phyloP scores from a whole-genome alignment of 495 filamentous ascomycete species.

The Evernia prunastri region DNA sequence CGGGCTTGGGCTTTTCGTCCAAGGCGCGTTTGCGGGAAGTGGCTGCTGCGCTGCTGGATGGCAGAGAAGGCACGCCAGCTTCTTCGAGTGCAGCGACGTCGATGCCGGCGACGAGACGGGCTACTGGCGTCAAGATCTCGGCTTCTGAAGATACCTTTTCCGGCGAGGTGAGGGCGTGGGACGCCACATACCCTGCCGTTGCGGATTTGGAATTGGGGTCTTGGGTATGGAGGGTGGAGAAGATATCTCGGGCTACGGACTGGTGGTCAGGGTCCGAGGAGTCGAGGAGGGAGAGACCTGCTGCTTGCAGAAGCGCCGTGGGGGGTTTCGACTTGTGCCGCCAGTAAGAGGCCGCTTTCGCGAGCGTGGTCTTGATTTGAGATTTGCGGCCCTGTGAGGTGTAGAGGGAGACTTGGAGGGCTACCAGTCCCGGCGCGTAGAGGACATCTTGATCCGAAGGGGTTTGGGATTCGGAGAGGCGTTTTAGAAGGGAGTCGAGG shows the following conservation, averaged over 20 bases:
- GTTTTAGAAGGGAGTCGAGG: slow-evolving; percentile 66
- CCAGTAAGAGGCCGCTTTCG: slow-evolving; percentile 83
- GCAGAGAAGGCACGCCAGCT: slow-evolving; percentile 64
- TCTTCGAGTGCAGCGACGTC: slow-evolving; percentile 65
- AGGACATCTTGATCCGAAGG: slow-evolving; percentile 58
- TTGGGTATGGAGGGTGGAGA: slow-evolving; percentile 56
- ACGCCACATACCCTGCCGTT: slow-evolving; percentile 75
- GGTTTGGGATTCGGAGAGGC: slow-evolving; percentile 53
- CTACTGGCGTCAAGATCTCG: slow-evolving; percentile 56
- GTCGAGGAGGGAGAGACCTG: slow-evolving; percentile 70
- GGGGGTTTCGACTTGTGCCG: slow-evolving; percentile 45
- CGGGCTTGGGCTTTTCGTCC: slow-evolving; percentile 41
- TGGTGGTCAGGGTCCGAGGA: slow-evolving; percentile 63
- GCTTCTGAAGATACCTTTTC: slow-evolving; percentile 53
- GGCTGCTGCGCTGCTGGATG: slow-evolving; percentile 34
- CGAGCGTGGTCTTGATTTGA: slow-evolving; percentile 63
- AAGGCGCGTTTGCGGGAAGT: slow-evolving; percentile 52
- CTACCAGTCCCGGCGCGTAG: slow-evolving; percentile 79
- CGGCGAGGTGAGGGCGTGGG: slow-evolving; percentile 57
- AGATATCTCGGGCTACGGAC: slow-evolving; percentile 62
- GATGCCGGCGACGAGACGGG: slow-evolving; percentile 57
- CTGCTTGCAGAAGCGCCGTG: slow-evolving; percentile 63
- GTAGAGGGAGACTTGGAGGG: slow-evolving; percentile 77
- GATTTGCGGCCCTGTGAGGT: slow-evolving; percentile 67
- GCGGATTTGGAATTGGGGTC: slow-evolving; percentile 59